Conservation (phyloP, 495 filamentous ascomycete species). For the Parathielavia hyrcaniae region DNA sequence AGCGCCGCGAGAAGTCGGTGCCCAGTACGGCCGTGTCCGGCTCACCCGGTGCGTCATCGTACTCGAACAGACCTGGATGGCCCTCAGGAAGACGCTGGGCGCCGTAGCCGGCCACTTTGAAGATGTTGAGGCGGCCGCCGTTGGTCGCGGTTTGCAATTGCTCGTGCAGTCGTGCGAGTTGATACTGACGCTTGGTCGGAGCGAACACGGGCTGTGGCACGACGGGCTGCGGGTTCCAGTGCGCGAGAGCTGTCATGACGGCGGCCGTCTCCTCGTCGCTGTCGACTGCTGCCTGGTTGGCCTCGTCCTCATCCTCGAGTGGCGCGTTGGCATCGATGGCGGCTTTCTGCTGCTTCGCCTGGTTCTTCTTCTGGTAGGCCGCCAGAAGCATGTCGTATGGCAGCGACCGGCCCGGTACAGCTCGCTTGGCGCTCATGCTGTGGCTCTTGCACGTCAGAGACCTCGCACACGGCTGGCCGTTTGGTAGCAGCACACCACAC, state of each 20-base stretch:
- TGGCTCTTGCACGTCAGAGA: constrained; percentile 96
- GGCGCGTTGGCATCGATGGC: constrained; percentile 91
- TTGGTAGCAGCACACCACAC: constrained; percentile 81
- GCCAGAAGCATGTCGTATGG: constrained; percentile 93
- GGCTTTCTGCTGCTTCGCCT: constrained; percentile 93
- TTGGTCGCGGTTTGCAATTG: constrained; percentile 72
- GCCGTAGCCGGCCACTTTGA: constrained; percentile 44
- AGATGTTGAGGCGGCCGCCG: constrained; percentile 51
- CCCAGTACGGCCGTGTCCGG: constrained; percentile 35
- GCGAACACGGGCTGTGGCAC: constrained; percentile 57
- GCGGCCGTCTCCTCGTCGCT: constrained; percentile 86
- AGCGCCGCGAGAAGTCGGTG: constrained; percentile 31
- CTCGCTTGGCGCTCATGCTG: constrained; percentile 90
- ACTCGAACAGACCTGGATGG: constrained; percentile 35
- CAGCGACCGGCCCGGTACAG: constrained; percentile 79
- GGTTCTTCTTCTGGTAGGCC: constrained; percentile 98
- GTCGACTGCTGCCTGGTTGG: constrained; percentile 68
- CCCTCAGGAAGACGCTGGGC: constrained; percentile 44
- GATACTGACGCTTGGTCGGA: constrained; percentile 66
- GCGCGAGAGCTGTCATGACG: constrained; percentile 76
- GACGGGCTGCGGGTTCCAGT: constrained; percentile 68
- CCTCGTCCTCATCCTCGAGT: constrained; percentile 77
- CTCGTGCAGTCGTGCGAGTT: constrained; percentile 79
- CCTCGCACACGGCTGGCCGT: constrained; percentile 80
- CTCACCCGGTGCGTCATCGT: constrained; percentile 44